phyloP scores from a whole-genome alignment of 345 rosid species.

The Murraya koenigii region DNA sequence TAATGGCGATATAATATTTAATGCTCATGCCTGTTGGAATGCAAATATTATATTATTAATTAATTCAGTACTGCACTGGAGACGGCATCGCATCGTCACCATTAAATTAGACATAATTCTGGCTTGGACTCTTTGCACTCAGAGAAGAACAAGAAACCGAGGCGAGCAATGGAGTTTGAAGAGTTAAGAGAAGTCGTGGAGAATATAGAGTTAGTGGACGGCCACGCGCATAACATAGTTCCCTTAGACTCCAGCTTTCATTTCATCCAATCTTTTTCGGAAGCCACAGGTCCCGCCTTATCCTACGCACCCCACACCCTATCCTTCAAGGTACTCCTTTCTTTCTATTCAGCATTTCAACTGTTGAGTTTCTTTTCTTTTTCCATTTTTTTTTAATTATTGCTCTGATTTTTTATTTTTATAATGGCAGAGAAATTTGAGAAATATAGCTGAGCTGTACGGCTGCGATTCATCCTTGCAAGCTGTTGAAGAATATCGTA shows the following conservation, averaged over 20 bases:
- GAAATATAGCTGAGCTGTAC: constrained; percentile 68
- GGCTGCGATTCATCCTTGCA: constrained; percentile 57
- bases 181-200: constrained; percentile 61
- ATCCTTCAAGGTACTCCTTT: constrained; percentile 64
- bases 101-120: neutral
- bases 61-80: too few relatives aligned
- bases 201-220: constrained; percentile 59
- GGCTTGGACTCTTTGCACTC: neutral
- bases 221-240: constrained; percentile 80
- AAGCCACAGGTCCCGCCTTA: constrained; percentile 76
- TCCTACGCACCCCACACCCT: constrained; percentile 63
- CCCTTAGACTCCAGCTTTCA: constrained; percentile 69
- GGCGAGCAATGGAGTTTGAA: constrained; percentile 43
- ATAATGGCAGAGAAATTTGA: constrained; percentile 67
- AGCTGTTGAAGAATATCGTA: constrained; percentile 68
- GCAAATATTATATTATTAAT: too few relatives aligned
- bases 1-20: too few relatives aligned
- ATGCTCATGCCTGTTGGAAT: too few relatives aligned
- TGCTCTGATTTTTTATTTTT: neutral
- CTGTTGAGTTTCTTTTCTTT: neutral
- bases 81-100: too few relatives aligned
- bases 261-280: constrained; percentile 63
- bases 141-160: neutral
- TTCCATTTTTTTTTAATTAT: neutral
- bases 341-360: too few relatives aligned